Base-by-base conservation (phyloP, 305 asterid genomes). In the Striga hermonthica region DNA sequence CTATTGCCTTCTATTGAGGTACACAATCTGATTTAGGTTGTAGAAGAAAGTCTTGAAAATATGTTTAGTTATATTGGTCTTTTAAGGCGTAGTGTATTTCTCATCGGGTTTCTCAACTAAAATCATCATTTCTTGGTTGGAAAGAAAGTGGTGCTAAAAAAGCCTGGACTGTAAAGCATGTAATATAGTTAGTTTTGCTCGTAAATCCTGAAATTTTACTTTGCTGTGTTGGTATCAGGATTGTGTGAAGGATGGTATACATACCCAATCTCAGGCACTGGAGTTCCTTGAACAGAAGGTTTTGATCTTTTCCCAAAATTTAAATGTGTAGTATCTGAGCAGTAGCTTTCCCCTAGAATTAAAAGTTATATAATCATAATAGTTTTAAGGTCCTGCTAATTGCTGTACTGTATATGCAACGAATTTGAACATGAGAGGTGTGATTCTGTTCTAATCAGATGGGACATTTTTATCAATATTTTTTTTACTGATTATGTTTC, bases 1-100 rank as follows among this genome's bases (percentile, higher is more conserved):
- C 83, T 90, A 55, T 78, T 86, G 81, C 97, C 99, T 71, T 93
- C 99, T 64, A 87, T 90, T 50, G 95, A 93, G 96, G 97, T 90
- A 83, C 54, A 55, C 60, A 22, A 22, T 22, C 31, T 22, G 31
- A 22, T 22, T 22, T 22, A 22, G 1, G 31, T 22, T 22, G 1
- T 22, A 22, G 31, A 22, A 22, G 31, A 22, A 22, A 22, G 31
- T 22, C 31, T 2, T 22, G 31, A 22, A 22, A 22, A n/a, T 39
- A 50, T 52, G 47, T 43, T 45, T 16, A 49, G 39, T 54, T 62
- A 60, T 62, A 22, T 2, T 22, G 31, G 58, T 52, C 53, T 57
- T 55, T 66, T 15, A 10, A 57, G 34, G 62, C 44, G 31, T 43
- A 22, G 2, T 22, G 31, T 22, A 22, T 22, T 22, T 22, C 31